These are phyloP conservation scores for Auricularia sp. DNA, from an alignment of 768 basidiomycete species.

Conservation along the genomic window DNA sequence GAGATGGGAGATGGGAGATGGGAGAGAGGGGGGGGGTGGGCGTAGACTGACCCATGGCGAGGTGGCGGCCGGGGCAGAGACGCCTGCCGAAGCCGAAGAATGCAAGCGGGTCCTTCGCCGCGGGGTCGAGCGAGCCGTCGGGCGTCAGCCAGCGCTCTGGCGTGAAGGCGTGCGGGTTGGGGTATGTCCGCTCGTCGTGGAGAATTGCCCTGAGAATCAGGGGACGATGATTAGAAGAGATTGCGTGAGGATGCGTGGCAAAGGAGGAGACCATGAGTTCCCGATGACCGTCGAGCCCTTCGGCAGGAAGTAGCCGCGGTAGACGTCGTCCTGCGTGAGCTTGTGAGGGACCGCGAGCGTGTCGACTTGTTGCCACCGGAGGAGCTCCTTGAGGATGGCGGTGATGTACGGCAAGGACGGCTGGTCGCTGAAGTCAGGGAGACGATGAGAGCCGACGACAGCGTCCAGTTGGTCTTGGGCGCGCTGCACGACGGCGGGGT, in stretches of 20 bases:
- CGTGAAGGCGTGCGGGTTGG: conserved; percentile 40
- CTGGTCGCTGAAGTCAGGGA: conserved; percentile 31
- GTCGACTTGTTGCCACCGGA: conserved; percentile 15
- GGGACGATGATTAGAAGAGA: background rate
- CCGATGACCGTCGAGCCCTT: conserved; percentile 18
- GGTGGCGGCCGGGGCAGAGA: background rate
- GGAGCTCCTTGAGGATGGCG: conserved; percentile 29
- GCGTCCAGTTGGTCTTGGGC: conserved; percentile 19
- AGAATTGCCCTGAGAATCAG: conserved; percentile 21
- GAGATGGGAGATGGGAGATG: no score
- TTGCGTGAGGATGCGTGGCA: background rate
- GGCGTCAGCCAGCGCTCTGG: conserved; percentile 45
- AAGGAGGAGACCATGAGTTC: conserved; percentile 5
- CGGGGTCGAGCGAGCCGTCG: conserved; percentile 23
- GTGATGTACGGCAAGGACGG: conserved; percentile 39
- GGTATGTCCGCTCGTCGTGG: conserved; percentile 41
- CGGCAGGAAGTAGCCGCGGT: conserved; percentile 46
- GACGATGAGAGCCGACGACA: conserved; percentile 12
- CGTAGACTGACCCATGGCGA: background rate
- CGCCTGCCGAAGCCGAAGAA: conserved; percentile 26
- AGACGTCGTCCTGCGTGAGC: conserved; percentile 48
- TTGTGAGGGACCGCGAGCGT: conserved; percentile 34
- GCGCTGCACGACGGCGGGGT: conserved; percentile 16
- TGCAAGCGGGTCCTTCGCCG: conserved; percentile 33
- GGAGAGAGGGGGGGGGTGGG: no score